Evolutionary conservation across 2,329 filamentous ascomycete genomes (phyloP).

Genomic region (Alternaria ethzedia): DNA sequence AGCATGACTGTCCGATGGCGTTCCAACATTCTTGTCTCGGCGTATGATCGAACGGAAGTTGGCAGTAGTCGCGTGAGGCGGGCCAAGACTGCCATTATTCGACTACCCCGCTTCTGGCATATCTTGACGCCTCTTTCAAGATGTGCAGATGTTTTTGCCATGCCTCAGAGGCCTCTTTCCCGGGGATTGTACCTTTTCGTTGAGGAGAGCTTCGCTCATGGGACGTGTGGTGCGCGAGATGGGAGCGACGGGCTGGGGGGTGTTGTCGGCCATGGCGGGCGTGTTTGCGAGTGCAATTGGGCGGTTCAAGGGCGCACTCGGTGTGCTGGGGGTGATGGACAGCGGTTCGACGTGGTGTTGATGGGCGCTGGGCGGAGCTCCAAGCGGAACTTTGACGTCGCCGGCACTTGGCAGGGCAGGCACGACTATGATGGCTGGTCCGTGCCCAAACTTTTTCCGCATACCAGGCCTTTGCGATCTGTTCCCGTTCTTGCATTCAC

Average conservation of each 20-base stretch:
- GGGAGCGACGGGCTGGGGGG: slow-evolving; percentile 61
- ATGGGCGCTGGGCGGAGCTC: slow-evolving; percentile 24
- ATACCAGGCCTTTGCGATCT: slow-evolving; percentile 7
- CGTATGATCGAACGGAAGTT: neutral
- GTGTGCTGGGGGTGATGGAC: slow-evolving; percentile 17
- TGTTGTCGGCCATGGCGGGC: slow-evolving; percentile 64
- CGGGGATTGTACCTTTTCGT: slow-evolving; percentile 82
- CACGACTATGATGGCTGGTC: slow-evolving; percentile 14
- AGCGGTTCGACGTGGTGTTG: slow-evolving; percentile 30
- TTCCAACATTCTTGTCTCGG: slow-evolving; percentile 3
- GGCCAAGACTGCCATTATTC: neutral
- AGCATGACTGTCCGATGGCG: slow-evolving; percentile 14
- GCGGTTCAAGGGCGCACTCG: slow-evolving; percentile 24
- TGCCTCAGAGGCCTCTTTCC: neutral
- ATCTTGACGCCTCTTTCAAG: neutral
- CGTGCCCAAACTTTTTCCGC: slow-evolving; percentile 30
- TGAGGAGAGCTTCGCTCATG: slow-evolving; percentile 95
- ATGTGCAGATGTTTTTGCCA: neutral
- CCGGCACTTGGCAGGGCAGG: slow-evolving; percentile 34
- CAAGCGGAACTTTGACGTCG: slow-evolving; percentile 36
- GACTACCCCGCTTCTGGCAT: neutral
- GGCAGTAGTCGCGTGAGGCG: slow-evolving; percentile 18
- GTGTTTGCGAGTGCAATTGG: slow-evolving; percentile 37
- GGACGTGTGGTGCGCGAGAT: slow-evolving; percentile 76
- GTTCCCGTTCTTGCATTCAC: slow-evolving; percentile 1